Evolutionary conservation across 495 filamentous ascomycete species (phyloP).

Genomic region (Penicillium manginii): DNA sequence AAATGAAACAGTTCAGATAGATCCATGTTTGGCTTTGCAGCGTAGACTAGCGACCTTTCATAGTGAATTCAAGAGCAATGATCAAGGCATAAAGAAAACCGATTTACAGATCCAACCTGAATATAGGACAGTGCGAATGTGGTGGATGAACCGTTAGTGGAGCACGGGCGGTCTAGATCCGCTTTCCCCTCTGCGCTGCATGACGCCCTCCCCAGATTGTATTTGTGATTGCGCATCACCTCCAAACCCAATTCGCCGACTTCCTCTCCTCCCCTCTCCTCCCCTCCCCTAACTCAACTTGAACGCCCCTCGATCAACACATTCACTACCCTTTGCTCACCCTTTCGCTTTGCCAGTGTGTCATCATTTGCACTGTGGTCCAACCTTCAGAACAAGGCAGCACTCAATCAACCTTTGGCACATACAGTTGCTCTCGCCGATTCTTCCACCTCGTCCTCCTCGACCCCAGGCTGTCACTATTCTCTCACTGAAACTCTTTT

Average conservation of each 20-base stretch:
- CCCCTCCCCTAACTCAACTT: background rate
- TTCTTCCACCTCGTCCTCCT: background rate
- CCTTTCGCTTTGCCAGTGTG: too few species aligned
- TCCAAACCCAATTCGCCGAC: slow-evolving; percentile 2
- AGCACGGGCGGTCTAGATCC: slow-evolving; percentile 32
- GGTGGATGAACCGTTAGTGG: slow-evolving; percentile 25
- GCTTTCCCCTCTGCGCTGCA: slow-evolving; percentile 20
- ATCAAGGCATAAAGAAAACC: background rate
- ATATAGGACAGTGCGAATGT: too few species aligned
- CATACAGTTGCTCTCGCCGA: background rate
- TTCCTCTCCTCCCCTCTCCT: background rate
- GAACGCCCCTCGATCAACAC: too few species aligned
- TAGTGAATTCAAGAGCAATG: too few species aligned
- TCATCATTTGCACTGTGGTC: too few species aligned
- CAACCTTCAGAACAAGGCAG: background rate
- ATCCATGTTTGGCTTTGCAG: background rate
- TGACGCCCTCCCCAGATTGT: slow-evolving; percentile 10
- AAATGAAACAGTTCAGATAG: slow-evolving; percentile 28
- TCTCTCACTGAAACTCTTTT: background rate
- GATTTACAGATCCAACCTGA: background rate
- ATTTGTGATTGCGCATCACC: background rate
- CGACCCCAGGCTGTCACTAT: background rate
- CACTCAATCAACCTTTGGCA: background rate
- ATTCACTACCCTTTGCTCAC: too few species aligned
- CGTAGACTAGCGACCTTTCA: background rate